Base-by-base conservation (phyloP, 495 filamentous ascomycete genomes). In the Penicillium alfredii region DNA sequence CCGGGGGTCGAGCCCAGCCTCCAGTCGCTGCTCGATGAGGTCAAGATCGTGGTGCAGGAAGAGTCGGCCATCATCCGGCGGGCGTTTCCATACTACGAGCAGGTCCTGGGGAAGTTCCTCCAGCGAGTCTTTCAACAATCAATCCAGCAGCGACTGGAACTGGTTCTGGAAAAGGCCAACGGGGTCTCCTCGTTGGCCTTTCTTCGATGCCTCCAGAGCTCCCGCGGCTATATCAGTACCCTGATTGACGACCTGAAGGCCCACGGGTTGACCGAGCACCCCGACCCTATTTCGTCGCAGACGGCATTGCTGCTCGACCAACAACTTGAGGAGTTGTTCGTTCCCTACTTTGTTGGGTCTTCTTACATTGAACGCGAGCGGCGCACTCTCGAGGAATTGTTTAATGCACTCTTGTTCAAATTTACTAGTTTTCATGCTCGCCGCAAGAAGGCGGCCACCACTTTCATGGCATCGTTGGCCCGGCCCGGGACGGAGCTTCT, bases 121-220 rank as follows among this genome's bases (percentile, higher is more conserved):
- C 93, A 97, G 59, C 76, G 93, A 20, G 81, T 99, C 4, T 99
- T 97, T 56, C 90, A 99, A 55, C 93, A 99, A 57, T 95, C 90
- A 2, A 83, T 98, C 43, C 93, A 97, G 55, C 92, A 97, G 59
- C 72, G 88, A 3, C 71, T 99, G 8, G 93, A 99, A 49, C 88
- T 94, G 84, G 88, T 99, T 6, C 69, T 99, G 27, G 87, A 94
- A 40, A 95, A 94, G 61, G 90, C 93, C 8, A 84, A 83, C 45
- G 80, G 80, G 6, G 78, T 95, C 25, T 97, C 93, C 1, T 88
- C 87, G 4, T 66, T 99, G 14, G 89, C 93, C 3, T 97, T 94
- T 55, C 69, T 99, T 0, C 80, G 93, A 24, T 90, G 86, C 20
- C 53, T 99, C 12, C 93, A 99, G 60, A 83, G 89, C 15, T 87